Percentiles rank a stretch among this genome's conserved stretches.
Evolutionary conservation across 2,329 filamentous ascomycete species (phyloP).

Genomic region (Calonectria crousiana): DNA sequence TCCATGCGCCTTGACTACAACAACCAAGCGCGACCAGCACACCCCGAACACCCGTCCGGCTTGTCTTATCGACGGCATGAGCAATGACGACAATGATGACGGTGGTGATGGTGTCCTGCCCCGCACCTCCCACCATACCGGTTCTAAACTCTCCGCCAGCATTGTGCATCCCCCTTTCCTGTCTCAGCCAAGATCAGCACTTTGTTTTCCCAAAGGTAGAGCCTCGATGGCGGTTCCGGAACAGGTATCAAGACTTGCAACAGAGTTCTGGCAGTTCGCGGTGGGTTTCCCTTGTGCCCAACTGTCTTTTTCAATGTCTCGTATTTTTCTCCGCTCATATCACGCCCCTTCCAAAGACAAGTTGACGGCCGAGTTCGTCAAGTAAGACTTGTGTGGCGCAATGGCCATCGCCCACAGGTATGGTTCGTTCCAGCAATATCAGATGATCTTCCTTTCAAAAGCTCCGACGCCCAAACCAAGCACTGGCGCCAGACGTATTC

Average conservation of each 20-base stretch:
- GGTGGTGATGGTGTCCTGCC: constrained; percentile 15
- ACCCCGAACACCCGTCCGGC: not conserved
- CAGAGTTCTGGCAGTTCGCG: constrained; percentile 2
- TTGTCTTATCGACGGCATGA: not conserved
- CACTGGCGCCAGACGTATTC: constrained; percentile 15
- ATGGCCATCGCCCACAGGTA: not conserved
- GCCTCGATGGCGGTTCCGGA: constrained; percentile 17
- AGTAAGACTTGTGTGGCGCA: constrained; percentile 4
- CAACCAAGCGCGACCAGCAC: not conserved
- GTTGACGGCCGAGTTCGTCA: not conserved
- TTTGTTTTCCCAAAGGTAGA: constrained; percentile 7
- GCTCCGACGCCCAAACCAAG: constrained; percentile 28
- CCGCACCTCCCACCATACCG: constrained; percentile 21
- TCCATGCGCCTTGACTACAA: not conserved
- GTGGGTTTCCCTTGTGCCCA: not conserved
- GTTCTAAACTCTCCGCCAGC: constrained; percentile 24
- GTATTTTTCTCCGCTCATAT: not conserved
- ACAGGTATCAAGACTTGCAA: constrained; percentile 12
- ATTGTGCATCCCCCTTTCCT: constrained; percentile 19
- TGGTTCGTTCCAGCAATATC: constrained; percentile 3
- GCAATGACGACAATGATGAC: not conserved
- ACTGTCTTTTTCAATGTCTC: not conserved
- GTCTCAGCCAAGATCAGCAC: constrained; percentile 28
- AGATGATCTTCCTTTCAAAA: constrained; percentile 1
- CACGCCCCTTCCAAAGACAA: not conserved